phyloP scores from a whole-genome alignment of 768 basidiomycete species.

The Thelephora ganbajun region DNA sequence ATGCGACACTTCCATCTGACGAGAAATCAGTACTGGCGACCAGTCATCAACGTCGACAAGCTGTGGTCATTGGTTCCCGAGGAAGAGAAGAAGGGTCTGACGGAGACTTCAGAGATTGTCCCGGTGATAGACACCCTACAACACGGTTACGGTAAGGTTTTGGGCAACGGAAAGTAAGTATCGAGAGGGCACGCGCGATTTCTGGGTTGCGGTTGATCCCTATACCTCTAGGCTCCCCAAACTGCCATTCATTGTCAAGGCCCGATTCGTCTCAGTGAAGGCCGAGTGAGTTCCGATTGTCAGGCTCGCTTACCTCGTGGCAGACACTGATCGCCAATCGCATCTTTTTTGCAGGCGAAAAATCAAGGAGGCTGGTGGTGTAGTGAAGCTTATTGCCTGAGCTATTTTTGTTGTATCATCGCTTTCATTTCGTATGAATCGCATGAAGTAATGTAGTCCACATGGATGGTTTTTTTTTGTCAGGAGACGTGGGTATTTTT shows the following conservation, averaged over 20 bases:
- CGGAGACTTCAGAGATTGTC: conserved; percentile 64
- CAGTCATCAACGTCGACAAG: conserved; percentile 98
- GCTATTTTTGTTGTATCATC: conserved; percentile 14
- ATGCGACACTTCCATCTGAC: conserved; percentile 98
- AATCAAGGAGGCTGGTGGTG: conserved; percentile 90
- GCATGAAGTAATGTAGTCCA: conserved; percentile 9
- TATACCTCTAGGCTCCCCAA: conserved; percentile 50
- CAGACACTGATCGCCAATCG: conserved; percentile 4
- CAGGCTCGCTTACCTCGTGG: conserved; percentile 1
- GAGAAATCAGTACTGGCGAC: conserved; percentile 82
- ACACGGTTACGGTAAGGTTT: conserved; percentile 82
- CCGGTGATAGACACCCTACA: conserved; percentile 86
- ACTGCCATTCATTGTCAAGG: conserved; percentile 95
- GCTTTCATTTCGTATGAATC: conserved; percentile 8
- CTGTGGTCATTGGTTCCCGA: conserved; percentile 84
- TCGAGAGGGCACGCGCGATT: not conserved
- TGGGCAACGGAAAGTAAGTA: conserved; percentile 86
- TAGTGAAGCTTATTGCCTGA: conserved; percentile 86
- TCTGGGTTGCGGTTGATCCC: conserved; percentile 1
- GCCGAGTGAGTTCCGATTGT: conserved; percentile 51
- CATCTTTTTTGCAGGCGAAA: conserved; percentile 30
- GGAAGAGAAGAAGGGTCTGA: conserved; percentile 69
- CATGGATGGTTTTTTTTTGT: too few relatives aligned
- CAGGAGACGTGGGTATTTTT: too few relatives aligned
- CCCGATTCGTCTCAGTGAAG: conserved; percentile 81